phyloP scores from a whole-genome alignment of 306 rosid genomes.

The Glycine soja region DNA sequence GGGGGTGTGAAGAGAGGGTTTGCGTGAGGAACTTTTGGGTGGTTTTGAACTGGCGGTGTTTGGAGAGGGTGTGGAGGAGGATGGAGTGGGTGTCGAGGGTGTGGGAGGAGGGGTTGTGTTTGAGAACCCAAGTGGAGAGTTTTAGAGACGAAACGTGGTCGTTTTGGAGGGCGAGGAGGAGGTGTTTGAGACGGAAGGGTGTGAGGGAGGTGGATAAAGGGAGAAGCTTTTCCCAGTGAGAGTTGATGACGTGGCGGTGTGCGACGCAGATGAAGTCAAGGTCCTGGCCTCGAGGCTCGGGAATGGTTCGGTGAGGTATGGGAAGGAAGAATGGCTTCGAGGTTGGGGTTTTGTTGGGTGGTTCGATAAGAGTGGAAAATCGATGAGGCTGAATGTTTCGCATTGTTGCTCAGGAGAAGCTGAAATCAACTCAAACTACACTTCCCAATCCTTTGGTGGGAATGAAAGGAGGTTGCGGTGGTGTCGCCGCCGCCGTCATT shows the following conservation, averaged over 20 bases:
- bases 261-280: conserved; percentile 79
- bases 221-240: conserved; percentile 74
- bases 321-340: conserved; percentile 49
- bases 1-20: conserved; percentile 54
- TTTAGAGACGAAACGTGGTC: conserved; percentile 74
- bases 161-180: conserved; percentile 64
- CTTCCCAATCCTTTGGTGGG: too few species aligned
- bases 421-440: too few species aligned
- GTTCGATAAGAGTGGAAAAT: conserved; percentile 50
- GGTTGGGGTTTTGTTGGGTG: neutral
- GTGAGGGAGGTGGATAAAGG: conserved; percentile 60
- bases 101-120: conserved; percentile 59
- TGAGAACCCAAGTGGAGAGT: conserved; percentile 74
- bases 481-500: too few species aligned
- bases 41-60: conserved; percentile 63
- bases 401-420: neutral
- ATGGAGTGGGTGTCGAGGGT: conserved; percentile 67
- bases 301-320: conserved; percentile 74
- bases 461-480: too few species aligned
- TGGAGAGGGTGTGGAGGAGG: conserved; percentile 79
- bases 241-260: conserved; percentile 75
- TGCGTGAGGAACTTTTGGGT: conserved; percentile 60
- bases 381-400: conserved; percentile 46
- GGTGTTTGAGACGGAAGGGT: conserved; percentile 68
- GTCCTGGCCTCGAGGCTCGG: conserved; percentile 75